phyloP scores from a whole-genome alignment of 2,329 filamentous ascomycete genomes.

The Calonectria leucothoes region DNA sequence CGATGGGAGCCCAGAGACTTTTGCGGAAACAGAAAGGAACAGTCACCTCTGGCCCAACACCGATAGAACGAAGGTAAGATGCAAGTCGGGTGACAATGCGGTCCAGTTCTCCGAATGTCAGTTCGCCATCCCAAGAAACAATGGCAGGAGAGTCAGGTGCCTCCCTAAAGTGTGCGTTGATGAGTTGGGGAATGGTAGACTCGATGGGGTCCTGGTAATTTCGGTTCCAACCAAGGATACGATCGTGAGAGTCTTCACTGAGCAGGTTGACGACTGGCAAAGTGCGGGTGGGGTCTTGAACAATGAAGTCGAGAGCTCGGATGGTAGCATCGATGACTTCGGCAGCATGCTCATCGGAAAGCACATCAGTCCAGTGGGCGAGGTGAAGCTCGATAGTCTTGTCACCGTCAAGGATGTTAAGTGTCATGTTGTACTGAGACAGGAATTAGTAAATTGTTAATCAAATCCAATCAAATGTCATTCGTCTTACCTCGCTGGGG shows the following conservation, averaged over 20 bases:
- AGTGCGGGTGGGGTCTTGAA: neutral
- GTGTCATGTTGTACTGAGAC: neutral
- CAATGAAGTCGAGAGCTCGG: neutral
- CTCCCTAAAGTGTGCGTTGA: slow-evolving; percentile 2
- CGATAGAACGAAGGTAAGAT: slow-evolving; percentile 10
- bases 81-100: neutral
- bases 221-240: neutral
- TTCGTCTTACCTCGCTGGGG: neutral
- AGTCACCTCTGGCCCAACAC: slow-evolving; percentile 4
- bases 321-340: neutral
- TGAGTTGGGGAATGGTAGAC: neutral
- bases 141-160: neutral
- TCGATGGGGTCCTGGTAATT: neutral
- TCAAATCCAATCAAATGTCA: neutral
- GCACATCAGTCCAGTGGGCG: neutral
- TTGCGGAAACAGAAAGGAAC: slow-evolving; percentile 27
- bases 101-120: slow-evolving; percentile 19
- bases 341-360: neutral
- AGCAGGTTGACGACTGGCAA: neutral
- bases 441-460: neutral
- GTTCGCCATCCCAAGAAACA: slow-evolving; percentile 8
- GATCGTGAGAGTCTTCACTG: neutral
- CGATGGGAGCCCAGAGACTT: slow-evolving; percentile 33
- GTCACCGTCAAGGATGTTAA: neutral
- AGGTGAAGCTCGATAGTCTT: neutral